These are phyloP conservation scores for Thyridium curvatum DNA, from an alignment of 2,329 filamentous ascomycete species.

Conservation along the genomic window DNA sequence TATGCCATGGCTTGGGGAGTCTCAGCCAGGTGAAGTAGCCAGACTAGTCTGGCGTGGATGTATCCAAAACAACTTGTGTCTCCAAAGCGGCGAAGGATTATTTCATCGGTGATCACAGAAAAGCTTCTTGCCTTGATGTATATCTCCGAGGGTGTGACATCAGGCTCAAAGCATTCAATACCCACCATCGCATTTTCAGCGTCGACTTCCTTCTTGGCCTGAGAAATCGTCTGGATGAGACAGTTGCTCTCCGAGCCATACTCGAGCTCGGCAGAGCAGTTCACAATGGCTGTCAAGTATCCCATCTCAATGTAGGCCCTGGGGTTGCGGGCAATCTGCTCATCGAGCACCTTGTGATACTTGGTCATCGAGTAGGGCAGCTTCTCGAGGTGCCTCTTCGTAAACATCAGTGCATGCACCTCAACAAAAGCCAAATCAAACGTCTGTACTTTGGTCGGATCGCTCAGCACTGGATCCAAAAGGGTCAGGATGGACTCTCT, in stretches of 20 bases:
- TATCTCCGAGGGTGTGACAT: constrained; percentile 9
- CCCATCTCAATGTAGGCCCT: constrained; percentile 47
- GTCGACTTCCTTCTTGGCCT: constrained; percentile 8
- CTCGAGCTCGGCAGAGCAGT: constrained; percentile 43
- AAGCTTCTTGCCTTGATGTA: constrained; percentile 32
- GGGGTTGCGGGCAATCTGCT: constrained; percentile 45
- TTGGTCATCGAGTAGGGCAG: constrained; percentile 25
- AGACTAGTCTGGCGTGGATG: constrained; percentile 56
- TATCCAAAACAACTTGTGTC: constrained; percentile 57
- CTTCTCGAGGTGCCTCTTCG: background rate
- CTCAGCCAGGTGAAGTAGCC: constrained; percentile 41
- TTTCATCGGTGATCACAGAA: constrained; percentile 32
- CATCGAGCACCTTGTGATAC: constrained; percentile 49
- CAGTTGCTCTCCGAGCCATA: constrained; percentile 45
- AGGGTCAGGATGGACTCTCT: constrained; percentile 65
- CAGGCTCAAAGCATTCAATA: background rate
- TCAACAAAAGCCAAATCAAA: background rate
- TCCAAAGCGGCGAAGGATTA: constrained; percentile 44
- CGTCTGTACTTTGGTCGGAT: too few species aligned
- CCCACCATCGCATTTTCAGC: background rate
- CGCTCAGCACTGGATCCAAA: constrained; percentile 50
- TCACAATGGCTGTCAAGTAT: constrained; percentile 51
- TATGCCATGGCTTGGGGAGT: constrained; percentile 33
- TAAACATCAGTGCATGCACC: background rate
- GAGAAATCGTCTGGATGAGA: constrained; percentile 31